These are phyloP conservation scores for Helotiales sp. DNA, from an alignment of 2,329 filamentous ascomycete genomes.

Conservation along the genomic window DNA sequence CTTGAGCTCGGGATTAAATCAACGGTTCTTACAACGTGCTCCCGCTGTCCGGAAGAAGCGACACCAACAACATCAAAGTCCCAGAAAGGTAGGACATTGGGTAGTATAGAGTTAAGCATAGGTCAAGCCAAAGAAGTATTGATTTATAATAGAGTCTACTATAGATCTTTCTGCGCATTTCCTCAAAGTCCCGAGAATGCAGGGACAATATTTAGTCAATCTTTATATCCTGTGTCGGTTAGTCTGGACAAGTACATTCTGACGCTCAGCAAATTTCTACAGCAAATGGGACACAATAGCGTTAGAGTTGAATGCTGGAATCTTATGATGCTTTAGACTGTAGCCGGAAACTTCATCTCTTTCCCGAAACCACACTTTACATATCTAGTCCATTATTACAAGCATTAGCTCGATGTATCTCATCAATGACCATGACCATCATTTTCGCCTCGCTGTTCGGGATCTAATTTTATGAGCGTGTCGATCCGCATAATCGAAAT, in stretches of 20 bases:
- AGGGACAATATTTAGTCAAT: too few relatives aligned
- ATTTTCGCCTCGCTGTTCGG: slow-evolving; percentile 73
- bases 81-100: too few relatives aligned
- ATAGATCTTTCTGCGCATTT: too few relatives aligned
- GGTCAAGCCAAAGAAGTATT: too few relatives aligned
- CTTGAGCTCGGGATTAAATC: not conserved
- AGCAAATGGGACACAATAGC: not conserved
- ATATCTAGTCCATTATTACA: slow-evolving; percentile 16
- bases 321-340: not conserved
- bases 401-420: slow-evolving; percentile 17
- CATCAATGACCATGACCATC: slow-evolving; percentile 81
- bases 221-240: too few relatives aligned
- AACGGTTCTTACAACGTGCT: too few relatives aligned
- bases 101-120: too few relatives aligned
- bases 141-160: too few relatives aligned
- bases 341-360: not conserved
- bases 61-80: too few relatives aligned
- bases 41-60: too few relatives aligned
- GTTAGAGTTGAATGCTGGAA: not conserved
- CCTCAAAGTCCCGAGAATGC: too few relatives aligned
- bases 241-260: too few relatives aligned
- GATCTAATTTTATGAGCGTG: slow-evolving; percentile 97
- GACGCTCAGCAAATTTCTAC: not conserved
- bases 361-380: not conserved
- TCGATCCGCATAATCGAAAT: slow-evolving; percentile 99